A percentile compares a stretch with the other conserved stretches of the same genome.
phyloP scores from a whole-genome alignment of 352 stramenopile genomes.

The Pythium angustatum region DNA sequence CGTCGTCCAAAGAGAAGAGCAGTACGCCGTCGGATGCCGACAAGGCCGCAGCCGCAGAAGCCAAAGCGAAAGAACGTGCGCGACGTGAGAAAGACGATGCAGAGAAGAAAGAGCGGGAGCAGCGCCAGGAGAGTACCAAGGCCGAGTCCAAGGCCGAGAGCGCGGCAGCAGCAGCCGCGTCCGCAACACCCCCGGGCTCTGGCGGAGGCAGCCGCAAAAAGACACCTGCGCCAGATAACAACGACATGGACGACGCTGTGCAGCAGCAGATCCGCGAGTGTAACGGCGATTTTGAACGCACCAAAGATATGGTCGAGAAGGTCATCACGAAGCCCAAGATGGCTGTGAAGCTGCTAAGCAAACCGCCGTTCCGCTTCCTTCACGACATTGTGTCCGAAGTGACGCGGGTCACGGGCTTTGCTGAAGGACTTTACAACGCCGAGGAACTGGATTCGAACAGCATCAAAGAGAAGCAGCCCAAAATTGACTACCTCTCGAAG shows the following conservation, averaged over 20 bases:
- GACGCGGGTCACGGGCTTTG: slow-evolving; percentile 79
- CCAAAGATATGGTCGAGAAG: slow-evolving; percentile 75
- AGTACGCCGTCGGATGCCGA: slow-evolving; percentile 29
- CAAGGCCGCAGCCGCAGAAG: slow-evolving; percentile 43
- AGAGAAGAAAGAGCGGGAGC: slow-evolving; percentile 32
- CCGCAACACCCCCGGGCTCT: slow-evolving; percentile 19
- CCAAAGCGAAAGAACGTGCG: slow-evolving; percentile 49
- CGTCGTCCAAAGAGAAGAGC: slow-evolving; percentile 46
- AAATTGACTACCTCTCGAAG: slow-evolving; percentile 90
- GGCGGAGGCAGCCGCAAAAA: slow-evolving; percentile 28
- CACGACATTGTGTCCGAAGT: slow-evolving; percentile 86
- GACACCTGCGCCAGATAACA: slow-evolving; percentile 47
- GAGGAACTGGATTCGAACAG: slow-evolving; percentile 89
- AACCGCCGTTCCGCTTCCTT: slow-evolving; percentile 88
- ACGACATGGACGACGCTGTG: slow-evolving; percentile 47
- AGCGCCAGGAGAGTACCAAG: slow-evolving; percentile 25
- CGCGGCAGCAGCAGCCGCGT: background rate
- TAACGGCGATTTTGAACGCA: slow-evolving; percentile 76
- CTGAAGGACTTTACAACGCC: slow-evolving; percentile 76
- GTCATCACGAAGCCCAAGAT: slow-evolving; percentile 87
- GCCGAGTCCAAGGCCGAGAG: slow-evolving; percentile 43
- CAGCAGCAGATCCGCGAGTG: slow-evolving; percentile 64
- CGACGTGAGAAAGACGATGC: slow-evolving; percentile 41
- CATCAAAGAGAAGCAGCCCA: slow-evolving; percentile 94
- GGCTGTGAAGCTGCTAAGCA: slow-evolving; percentile 76